phyloP scores from a whole-genome alignment of 352 stramenopile genomes.

The Chloridella minuta region DNA sequence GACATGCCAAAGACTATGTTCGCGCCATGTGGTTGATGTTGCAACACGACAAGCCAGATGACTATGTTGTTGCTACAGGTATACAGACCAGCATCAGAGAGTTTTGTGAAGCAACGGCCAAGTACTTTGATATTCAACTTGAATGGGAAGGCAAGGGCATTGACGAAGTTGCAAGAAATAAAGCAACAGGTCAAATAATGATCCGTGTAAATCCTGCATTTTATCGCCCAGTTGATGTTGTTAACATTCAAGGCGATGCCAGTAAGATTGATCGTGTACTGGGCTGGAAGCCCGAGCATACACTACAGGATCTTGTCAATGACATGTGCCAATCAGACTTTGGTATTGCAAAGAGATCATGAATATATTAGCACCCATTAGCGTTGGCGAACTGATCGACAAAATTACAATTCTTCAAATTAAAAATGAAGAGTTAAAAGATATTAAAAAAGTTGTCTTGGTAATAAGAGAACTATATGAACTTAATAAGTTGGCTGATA shows the following conservation, averaged over 20 bases:
- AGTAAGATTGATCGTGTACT: neutral
- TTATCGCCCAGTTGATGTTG: neutral
- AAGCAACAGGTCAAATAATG: constrained; percentile 12
- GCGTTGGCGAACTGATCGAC: neutral
- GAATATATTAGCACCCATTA: neutral
- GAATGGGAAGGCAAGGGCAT: constrained; percentile 4
- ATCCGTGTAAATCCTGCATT: neutral
- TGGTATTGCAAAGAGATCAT: neutral
- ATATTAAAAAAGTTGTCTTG: neutral
- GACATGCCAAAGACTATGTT: constrained; percentile 14
- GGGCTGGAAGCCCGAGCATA: neutral
- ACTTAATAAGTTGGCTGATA: neutral
- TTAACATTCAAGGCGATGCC: neutral
- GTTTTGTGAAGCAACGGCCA: neutral
- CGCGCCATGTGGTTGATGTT: constrained; percentile 7
- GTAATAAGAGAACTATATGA: neutral
- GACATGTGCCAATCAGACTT: neutral
- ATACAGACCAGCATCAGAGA: neutral
- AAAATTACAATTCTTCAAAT: neutral
- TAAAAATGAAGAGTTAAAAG: neutral
- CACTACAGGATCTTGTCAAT: neutral
- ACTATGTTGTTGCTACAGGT: constrained; percentile 42
- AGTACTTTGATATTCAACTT: neutral
- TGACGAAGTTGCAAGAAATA: neutral
- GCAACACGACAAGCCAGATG: constrained; percentile 34